These are phyloP conservation scores for Colletotrichum tropicicola DNA, from an alignment of 2,329 filamentous ascomycete genomes.

Conservation along the genomic window DNA sequence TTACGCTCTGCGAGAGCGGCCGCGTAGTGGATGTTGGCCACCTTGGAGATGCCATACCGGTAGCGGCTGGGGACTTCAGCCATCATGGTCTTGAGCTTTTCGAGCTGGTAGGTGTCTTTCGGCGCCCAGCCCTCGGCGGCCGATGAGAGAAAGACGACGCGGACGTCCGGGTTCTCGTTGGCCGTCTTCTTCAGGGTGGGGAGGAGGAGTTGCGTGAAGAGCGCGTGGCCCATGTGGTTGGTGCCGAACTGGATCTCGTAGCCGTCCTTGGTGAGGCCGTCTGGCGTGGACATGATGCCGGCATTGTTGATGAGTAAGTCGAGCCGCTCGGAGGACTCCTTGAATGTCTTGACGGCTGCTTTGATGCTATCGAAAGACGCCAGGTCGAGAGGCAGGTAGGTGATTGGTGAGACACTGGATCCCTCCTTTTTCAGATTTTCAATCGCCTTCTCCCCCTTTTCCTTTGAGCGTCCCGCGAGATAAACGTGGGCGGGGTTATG, in stretches of 20 bases:
- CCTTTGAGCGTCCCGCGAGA: slow-evolving; percentile 28
- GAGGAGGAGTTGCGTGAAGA: slow-evolving; percentile 35
- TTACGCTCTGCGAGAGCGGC: slow-evolving; percentile 39
- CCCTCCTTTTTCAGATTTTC: slow-evolving; percentile 5
- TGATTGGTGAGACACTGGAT: neutral
- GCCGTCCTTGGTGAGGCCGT: slow-evolving; percentile 37
- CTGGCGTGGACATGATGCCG: slow-evolving; percentile 37
- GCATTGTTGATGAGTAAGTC: slow-evolving; percentile 42
- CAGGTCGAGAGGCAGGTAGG: slow-evolving; percentile 23
- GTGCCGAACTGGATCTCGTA: slow-evolving; percentile 42
- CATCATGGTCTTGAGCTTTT: slow-evolving; percentile 37
- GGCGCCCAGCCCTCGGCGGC: slow-evolving; percentile 34
- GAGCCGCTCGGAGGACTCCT: slow-evolving; percentile 31
- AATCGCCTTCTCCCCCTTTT: slow-evolving; percentile 23
- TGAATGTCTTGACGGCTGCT: slow-evolving; percentile 25
- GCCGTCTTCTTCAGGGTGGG: slow-evolving; percentile 36
- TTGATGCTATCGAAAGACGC: slow-evolving; percentile 29
- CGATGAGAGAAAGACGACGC: slow-evolving; percentile 42
- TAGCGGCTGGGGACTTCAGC: slow-evolving; percentile 33
- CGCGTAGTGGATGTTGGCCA: slow-evolving; percentile 43
- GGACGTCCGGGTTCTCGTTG: slow-evolving; percentile 32
- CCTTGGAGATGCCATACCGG: slow-evolving; percentile 44
- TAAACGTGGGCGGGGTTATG: slow-evolving; percentile 37
- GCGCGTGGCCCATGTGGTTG: slow-evolving; percentile 40
- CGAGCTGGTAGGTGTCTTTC: slow-evolving; percentile 40